Evolutionary conservation across 1,139 yeast genomes (phyloP).

Genomic region (Sugiyamaella neomexicana): DNA sequence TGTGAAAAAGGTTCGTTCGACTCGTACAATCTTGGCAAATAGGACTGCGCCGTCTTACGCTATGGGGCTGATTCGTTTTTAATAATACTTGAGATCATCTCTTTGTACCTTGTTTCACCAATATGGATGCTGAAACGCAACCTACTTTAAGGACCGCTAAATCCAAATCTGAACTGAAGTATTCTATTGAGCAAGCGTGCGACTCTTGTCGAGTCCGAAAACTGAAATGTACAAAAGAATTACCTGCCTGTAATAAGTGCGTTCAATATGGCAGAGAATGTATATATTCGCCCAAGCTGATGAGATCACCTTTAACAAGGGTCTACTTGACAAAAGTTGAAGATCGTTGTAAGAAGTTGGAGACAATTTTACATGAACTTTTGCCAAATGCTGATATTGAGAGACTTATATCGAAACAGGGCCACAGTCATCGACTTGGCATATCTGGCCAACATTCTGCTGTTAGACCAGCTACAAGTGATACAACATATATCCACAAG

Average conservation of each 20-base stretch:
- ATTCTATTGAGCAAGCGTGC: slow-evolving; percentile 34
- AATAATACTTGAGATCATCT: too few relatives aligned
- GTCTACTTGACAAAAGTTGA: slow-evolving; percentile 70
- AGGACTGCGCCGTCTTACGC: too few relatives aligned
- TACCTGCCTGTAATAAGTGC: slow-evolving; percentile 78
- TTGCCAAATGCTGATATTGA: slow-evolving; percentile 49
- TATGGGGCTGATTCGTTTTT: too few relatives aligned
- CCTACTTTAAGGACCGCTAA: not conserved
- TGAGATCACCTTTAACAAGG: slow-evolving; percentile 78
- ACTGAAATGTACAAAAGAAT: slow-evolving; percentile 63
- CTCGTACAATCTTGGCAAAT: too few relatives aligned
- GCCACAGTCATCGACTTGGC: not conserved
- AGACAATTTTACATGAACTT: slow-evolving; percentile 50
- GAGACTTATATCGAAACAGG: slow-evolving; percentile 31
- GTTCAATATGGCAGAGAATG: slow-evolving; percentile 71
- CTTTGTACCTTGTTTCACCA: too few relatives aligned
- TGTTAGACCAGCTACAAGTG: not conserved
- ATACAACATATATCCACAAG: not conserved
- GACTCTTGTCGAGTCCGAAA: slow-evolving; percentile 53
- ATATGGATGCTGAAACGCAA: too few relatives aligned
- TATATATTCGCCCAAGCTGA: slow-evolving; percentile 71
- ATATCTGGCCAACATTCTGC: not conserved
- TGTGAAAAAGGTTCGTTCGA: not conserved
- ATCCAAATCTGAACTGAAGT: not conserved
- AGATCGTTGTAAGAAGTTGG: slow-evolving; percentile 56